phyloP scores from a whole-genome alignment of 768 basidiomycete species.

The Calocera cornea region DNA sequence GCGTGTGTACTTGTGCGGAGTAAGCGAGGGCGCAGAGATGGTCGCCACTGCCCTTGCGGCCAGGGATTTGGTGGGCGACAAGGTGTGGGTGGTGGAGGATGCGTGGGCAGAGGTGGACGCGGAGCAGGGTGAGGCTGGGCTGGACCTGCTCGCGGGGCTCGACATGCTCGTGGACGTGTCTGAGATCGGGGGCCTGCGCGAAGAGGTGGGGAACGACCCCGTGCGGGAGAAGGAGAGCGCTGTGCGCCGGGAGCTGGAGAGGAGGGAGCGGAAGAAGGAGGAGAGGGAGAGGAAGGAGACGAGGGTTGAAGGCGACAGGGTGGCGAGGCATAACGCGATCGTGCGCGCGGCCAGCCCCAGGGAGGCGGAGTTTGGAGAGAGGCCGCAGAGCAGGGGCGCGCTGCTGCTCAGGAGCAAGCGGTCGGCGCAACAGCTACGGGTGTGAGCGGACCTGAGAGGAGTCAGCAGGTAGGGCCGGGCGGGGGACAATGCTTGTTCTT shows the following conservation, averaged over 20 bases:
- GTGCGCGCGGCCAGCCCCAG: background rate
- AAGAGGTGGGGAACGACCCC: background rate
- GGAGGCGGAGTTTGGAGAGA: background rate
- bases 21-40: background rate
- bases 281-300: background rate
- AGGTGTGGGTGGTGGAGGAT: conserved; percentile 1
- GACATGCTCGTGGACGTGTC: background rate
- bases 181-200: background rate
- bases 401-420: background rate
- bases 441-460: too few species aligned
- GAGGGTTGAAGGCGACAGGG: background rate
- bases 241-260: background rate
- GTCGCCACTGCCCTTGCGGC: background rate
- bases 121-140: background rate
- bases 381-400: background rate
- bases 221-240: background rate
- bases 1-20: background rate
- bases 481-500: too few species aligned
- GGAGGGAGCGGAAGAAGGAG: background rate
- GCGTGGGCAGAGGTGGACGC: background rate
- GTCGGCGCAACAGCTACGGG: background rate
- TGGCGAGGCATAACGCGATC: background rate
- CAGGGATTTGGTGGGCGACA: background rate
- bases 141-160: background rate
- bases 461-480: too few species aligned